These are phyloP conservation scores for Podospora bellae-mahoneyi DNA, from an alignment of 495 filamentous ascomycete species.

Conservation along the genomic window DNA sequence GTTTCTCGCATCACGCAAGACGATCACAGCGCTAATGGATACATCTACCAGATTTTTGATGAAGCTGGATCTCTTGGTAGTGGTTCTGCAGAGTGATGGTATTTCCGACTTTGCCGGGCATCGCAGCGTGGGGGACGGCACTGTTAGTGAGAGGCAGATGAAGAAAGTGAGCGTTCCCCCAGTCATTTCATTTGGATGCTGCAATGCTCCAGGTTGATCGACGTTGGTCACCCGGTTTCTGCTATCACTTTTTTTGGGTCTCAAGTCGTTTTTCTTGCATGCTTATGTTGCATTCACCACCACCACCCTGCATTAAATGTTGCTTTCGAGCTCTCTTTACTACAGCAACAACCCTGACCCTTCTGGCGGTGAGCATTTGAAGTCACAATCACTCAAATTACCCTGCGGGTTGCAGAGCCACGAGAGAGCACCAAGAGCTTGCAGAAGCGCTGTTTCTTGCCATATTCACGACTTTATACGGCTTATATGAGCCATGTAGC, in stretches of 20 bases:
- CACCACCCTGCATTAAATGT: slow-evolving; percentile 12
- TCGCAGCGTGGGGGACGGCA: slow-evolving; percentile 13
- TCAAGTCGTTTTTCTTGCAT: slow-evolving; percentile 11
- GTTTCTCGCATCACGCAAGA: slow-evolving; percentile 17
- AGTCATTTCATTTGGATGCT: slow-evolving; percentile 9
- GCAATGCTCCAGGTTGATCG: slow-evolving; percentile 28
- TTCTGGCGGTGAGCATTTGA: slow-evolving; percentile 20
- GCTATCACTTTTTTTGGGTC: slow-evolving; percentile 12
- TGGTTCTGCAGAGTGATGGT: slow-evolving; percentile 13
- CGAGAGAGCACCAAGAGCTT: not conserved
- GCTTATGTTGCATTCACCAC: slow-evolving; percentile 26
- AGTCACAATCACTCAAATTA: not conserved
- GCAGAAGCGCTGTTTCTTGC: not conserved
- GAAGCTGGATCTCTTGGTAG: slow-evolving; percentile 6
- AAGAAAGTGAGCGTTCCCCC: not conserved
- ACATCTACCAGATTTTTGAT: not conserved
- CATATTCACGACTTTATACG: not conserved
- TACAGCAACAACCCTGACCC: slow-evolving; percentile 5
- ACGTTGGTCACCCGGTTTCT: slow-evolving; percentile 26
- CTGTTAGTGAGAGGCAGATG: not conserved
- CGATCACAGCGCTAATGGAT: slow-evolving; percentile 12
- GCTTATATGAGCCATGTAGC: not conserved
- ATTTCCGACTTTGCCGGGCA: not conserved
- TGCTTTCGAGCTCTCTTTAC: not conserved
- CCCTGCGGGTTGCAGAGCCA: not conserved